Conservation (phyloP, 1,139 yeast species). For the Taphrina populina region DNA sequence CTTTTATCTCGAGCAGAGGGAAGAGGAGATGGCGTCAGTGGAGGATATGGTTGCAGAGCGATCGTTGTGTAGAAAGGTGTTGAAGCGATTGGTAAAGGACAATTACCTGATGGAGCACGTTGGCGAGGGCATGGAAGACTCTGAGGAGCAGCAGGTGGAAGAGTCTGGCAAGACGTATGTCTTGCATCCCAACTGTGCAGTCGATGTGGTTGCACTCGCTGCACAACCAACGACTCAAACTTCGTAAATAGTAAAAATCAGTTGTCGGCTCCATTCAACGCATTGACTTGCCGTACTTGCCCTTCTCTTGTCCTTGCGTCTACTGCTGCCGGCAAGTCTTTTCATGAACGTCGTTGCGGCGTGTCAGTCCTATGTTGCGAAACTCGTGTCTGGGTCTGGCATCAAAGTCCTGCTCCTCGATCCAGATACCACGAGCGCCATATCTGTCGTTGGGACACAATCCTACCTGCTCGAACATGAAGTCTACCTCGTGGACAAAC, state of each 20-base stretch:
- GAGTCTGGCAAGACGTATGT: constrained; percentile 25
- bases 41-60: constrained; percentile 71
- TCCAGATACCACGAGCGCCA: constrained; percentile 70
- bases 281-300: too few relatives aligned
- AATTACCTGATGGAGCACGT: constrained; percentile 78
- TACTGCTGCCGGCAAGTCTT: too few relatives aligned
- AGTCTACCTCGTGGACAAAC: constrained; percentile 71
- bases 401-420: constrained; percentile 79
- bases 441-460: constrained; percentile 85
- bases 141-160: constrained; percentile 17
- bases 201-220: constrained; percentile 28
- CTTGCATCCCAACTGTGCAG: constrained; percentile 31
- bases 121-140: constrained; percentile 45
- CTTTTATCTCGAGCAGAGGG: constrained; percentile 77
- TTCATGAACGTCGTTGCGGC: constrained; percentile 58
- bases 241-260: too few relatives aligned
- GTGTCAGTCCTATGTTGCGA: constrained; percentile 53
- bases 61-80: constrained; percentile 71
- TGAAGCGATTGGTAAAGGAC: constrained; percentile 81
- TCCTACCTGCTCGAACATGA: constrained; percentile 78
- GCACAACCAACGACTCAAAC: constrained; percentile 11
- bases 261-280: too few relatives aligned
- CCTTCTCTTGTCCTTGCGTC: too few relatives aligned
- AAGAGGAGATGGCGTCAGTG: constrained; percentile 67
- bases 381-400: constrained; percentile 47